Evolutionary conservation across 805 yeast species (phyloP).

Genomic region (Yueomyces sp.): DNA sequence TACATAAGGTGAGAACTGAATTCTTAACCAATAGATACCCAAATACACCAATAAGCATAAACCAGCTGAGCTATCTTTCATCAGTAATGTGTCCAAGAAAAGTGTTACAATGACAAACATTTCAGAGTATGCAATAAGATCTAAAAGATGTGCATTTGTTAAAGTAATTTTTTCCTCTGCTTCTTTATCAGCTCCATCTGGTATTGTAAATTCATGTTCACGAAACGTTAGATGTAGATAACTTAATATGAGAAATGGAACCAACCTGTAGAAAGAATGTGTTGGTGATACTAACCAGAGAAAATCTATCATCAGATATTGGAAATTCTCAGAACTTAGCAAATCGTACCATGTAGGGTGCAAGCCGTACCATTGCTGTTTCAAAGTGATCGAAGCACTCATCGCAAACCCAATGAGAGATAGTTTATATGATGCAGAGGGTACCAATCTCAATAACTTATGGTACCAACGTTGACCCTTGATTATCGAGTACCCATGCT

Average conservation of each 20-base stretch:
- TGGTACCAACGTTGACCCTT: slow-evolving; percentile 13
- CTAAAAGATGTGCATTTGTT: slow-evolving; percentile 11
- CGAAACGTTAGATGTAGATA: slow-evolving; percentile 37
- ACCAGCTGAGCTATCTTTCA: slow-evolving; percentile 55
- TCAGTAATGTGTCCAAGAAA: slow-evolving; percentile 41
- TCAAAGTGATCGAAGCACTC: slow-evolving; percentile 39
- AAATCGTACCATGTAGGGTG: slow-evolving; percentile 52
- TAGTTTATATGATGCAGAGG: slow-evolving; percentile 40
- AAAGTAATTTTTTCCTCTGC: slow-evolving; percentile 5
- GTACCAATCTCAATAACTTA: slow-evolving; percentile 23
- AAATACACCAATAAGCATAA: slow-evolving; percentile 46
- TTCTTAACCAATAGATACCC: slow-evolving; percentile 57
- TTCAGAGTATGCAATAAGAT: slow-evolving; percentile 47
- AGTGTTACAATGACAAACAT: slow-evolving; percentile 39
- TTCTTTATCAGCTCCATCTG: not conserved
- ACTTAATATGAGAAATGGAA: slow-evolving; percentile 48
- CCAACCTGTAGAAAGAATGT: slow-evolving; percentile 48
- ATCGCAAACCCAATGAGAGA: slow-evolving; percentile 42
- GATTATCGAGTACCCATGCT: slow-evolving; percentile 9
- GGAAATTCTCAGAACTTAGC: slow-evolving; percentile 66
- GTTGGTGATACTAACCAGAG: slow-evolving; percentile 58
- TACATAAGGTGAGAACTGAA: slow-evolving; percentile 36
- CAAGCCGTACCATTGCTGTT: slow-evolving; percentile 45
- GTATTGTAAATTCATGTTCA: slow-evolving; percentile 7
- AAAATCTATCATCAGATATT: slow-evolving; percentile 39